Evolutionary conservation across 441 rosid species (phyloP), one percentile per base, ranked within the genome.

Genomic region (Manihot esculenta): DNA sequence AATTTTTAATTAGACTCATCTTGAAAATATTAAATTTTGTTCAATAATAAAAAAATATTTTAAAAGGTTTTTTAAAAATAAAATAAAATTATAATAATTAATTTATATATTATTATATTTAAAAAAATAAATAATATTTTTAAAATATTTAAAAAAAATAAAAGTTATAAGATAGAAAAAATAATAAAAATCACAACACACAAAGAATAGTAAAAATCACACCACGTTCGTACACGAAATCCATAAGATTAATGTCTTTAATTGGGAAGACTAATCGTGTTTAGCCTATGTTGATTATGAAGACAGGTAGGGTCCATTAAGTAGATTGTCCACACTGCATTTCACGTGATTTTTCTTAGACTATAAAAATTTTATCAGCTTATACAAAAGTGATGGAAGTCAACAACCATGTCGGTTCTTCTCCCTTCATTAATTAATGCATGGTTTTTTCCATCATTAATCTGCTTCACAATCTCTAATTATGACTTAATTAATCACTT

Each of bases 291-390:
- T 55, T 54, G 15, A 20, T 50, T 27, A 67, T n/a, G 73, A 18
- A 68, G 74, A 75, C 87, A 77, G 20, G 72, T 60, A 67, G 81
- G 85, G 80, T 74, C 83, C 83, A 74, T 61, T 6, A 27, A 44
- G 68, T 13, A 65, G 76, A 76, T 72, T 44, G 75, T 65, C 64
- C 61, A 71, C 18, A 67, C 72, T 67, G 72, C 60, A 63, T 42
- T 74, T 76, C 87, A 84, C 83, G 87, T 84, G 87, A 78, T 73
- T 69, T 68, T 44, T 53, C n/a, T 42, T 66, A 57, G 33, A 68
- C 3, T 35, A 35, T 42, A 66, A 17, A 47, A 47, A 30, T 65
- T 62, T 62, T 57, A 47, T 68, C 55, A 41, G 57, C 76, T 67
- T 64, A 72, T 70, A 77, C 41, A 69, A 70, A 73, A 74, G 60